Evolutionary conservation across 306 rosid species (phyloP), one percentile per base, ranked within the genome.

Genomic region (Dryas drummondii): DNA sequence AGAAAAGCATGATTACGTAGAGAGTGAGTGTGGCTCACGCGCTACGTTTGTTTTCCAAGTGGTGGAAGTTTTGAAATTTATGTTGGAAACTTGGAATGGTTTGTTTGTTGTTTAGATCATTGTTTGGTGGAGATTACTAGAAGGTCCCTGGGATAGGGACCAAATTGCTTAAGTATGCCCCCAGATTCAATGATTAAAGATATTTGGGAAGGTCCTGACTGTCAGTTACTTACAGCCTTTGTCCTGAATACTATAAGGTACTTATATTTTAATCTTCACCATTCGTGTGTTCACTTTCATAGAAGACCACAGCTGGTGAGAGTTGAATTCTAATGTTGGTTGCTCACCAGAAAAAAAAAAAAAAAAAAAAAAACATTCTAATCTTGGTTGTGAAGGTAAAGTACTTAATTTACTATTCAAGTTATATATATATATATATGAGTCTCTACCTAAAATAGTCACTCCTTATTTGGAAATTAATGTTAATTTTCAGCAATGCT

Each of bases 131-230:
- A 42, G 45, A 59, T 74, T 69, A 78, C 82, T 56, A 74, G 70
- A 70, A 82, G 53, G 70, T 45, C 78, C 82, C 59, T 64, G 5
- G 12, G 47, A 6, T 10, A 11, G 3, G 77, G 12, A 26, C 61
- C 71, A 78, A 81, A 62, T 82, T 82, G 74, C 82, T 17, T 69
- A 78, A 78, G 73, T 14, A 73, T 72, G 76, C 63, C 75, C 37
- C 27, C 41, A 10, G 42, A 13, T 53, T 52, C 83, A 79, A 75
- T 75, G 80, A 79, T 75, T 79, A 52, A 8, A 78, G 86, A 71
- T 57, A 82, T 45, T 66, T 72, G 9, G 45, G 57, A 72, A 72
- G 64, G 48, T 68, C 54, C 44, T 14, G 45, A 40, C 40, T 76
- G 70, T 56, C 70, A 65, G 47, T 13, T 44, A 17, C 4, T 32